Percentiles rank a stretch among this genome's conserved stretches.
Conservation (phyloP, 139 green algal genomes). For the Closterium sp. region DNA sequence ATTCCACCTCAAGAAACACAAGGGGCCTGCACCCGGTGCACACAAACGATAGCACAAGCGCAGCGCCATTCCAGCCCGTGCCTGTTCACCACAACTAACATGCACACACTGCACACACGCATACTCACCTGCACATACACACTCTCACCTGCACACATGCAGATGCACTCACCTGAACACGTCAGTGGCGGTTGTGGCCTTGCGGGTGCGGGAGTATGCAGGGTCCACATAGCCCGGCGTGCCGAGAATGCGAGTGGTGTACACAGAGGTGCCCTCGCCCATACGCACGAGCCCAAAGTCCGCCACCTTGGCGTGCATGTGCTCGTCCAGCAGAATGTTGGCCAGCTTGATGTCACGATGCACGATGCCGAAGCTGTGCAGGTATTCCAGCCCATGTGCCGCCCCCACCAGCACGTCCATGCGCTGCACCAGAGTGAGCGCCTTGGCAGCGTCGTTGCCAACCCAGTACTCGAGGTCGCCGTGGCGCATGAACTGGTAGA, state of each 20-base stretch:
- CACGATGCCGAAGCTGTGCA: constrained; percentile 79
- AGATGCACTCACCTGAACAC: neutral
- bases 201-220: neutral
- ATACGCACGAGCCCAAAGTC: neutral
- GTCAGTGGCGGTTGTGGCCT: neutral
- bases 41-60: too few species aligned
- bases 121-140: too few species aligned
- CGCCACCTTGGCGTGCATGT: neutral
- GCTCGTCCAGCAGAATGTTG: constrained; percentile 45
- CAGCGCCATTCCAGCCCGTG: too few species aligned
- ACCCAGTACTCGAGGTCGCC: too few species aligned
- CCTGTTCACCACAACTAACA: too few species aligned
- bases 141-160: too few species aligned
- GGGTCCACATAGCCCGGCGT: neutral
- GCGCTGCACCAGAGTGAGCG: neutral
- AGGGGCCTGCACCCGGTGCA: too few species aligned
- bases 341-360: constrained; percentile 59
- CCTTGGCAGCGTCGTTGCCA: neutral
- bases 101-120: too few species aligned
- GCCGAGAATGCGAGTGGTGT: neutral
- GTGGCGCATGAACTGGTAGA: too few species aligned
- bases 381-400: constrained; percentile 51
- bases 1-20: neutral
- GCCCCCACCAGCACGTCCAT: neutral
- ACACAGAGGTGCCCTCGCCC: neutral